phyloP scores from a whole-genome alignment of 2,329 filamentous ascomycete genomes.

The Talaromyces verruculosus region DNA sequence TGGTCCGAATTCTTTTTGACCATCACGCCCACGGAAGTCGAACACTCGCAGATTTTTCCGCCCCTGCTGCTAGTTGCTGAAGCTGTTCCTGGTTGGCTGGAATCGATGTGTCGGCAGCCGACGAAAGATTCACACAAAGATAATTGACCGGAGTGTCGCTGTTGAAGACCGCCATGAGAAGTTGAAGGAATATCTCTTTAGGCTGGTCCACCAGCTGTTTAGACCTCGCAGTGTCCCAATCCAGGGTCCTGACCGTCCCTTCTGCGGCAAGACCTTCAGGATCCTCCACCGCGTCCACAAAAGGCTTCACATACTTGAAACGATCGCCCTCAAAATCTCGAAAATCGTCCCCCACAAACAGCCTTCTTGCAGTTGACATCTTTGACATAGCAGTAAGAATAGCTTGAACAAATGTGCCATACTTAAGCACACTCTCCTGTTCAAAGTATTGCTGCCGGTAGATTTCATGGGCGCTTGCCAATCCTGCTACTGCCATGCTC shows the following conservation, averaged over 20 bases:
- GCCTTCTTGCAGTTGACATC: slow-evolving; percentile 7
- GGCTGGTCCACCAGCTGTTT: slow-evolving; percentile 2
- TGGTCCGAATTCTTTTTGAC: not conserved
- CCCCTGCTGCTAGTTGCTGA: slow-evolving; percentile 8
- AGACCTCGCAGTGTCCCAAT: slow-evolving; percentile 6
- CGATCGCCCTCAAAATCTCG: not conserved
- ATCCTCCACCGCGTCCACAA: not conserved
- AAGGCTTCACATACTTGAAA: not conserved
- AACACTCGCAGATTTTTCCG: not conserved
- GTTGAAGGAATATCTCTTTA: slow-evolving; percentile 2
- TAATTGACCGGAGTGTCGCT: not conserved
- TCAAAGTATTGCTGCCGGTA: slow-evolving; percentile 3
- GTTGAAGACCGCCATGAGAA: not conserved
- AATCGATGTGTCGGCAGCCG: not conserved
- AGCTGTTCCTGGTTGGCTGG: slow-evolving; percentile 8
- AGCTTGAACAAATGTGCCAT: slow-evolving; percentile 2
- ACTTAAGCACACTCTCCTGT: slow-evolving; percentile 12
- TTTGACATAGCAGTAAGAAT: slow-evolving; percentile 9
- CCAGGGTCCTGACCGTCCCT: not conserved
- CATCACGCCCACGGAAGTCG: not conserved
- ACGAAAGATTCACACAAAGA: not conserved
- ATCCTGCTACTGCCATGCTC: slow-evolving; percentile 2
- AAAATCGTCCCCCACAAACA: not conserved
- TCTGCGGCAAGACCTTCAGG: not conserved
- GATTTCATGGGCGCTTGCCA: slow-evolving; percentile 5